These are phyloP conservation scores for Anacardium occidentale DNA, from an alignment of 345 rosid species.

Conservation along the genomic window DNA sequence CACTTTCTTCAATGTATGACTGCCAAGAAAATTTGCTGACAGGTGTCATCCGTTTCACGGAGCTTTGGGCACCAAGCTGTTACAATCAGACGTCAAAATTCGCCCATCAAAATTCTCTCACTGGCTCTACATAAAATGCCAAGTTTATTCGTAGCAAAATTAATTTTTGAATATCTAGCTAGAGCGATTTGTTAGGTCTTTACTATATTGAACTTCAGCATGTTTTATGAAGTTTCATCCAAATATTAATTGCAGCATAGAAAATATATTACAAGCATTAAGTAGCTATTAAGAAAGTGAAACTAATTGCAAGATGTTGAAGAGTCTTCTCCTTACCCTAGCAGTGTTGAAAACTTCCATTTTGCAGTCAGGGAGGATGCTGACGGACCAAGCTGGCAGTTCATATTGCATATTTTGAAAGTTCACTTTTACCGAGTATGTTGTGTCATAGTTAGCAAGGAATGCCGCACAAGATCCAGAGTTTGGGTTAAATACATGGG, in stretches of 20 bases:
- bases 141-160: neutral
- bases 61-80: conserved; percentile 66
- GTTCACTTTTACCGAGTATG: conserved; percentile 49
- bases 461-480: conserved; percentile 74
- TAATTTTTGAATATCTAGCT: neutral
- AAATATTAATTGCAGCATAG: no score
- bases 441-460: conserved; percentile 65
- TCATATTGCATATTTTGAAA: conserved; percentile 59
- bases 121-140: neutral
- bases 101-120: neutral
- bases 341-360: conserved; percentile 80
- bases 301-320: neutral
- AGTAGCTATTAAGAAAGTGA: neutral
- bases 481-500: conserved; percentile 59
- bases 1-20: conserved; percentile 61
- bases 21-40: conserved; percentile 61
- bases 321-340: conserved; percentile 42
- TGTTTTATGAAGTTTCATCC: neutral
- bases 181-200: neutral
- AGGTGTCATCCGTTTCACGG: conserved; percentile 61
- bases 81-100: conserved; percentile 2
- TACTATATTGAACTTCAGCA: neutral
- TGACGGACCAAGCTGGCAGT: conserved; percentile 88
- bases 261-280: no score
- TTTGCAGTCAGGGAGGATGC: conserved; percentile 92